A percentile compares a stretch with the other conserved stretches of the same genome.
phyloP scores from a whole-genome alignment of 352 stramenopile species.

The Phytophthora sp. region DNA sequence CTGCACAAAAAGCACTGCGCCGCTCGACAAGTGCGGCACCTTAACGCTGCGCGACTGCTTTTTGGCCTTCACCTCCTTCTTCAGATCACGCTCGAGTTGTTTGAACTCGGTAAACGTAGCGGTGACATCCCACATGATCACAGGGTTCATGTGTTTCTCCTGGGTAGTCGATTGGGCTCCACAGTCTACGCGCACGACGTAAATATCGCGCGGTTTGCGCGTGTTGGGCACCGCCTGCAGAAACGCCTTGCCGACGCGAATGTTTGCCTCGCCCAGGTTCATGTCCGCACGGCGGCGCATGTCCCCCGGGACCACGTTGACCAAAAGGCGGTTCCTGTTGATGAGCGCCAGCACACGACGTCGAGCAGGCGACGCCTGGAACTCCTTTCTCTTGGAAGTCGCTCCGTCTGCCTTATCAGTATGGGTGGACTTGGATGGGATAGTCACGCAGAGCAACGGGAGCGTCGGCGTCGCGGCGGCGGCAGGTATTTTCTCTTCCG shows the following conservation, averaged over 20 bases:
- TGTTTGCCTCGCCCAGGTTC: conserved; percentile 54
- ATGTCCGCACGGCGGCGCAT: conserved; percentile 61
- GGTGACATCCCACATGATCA: conserved; percentile 87
- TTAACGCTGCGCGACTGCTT: conserved; percentile 44
- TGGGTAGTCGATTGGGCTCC: conserved; percentile 27
- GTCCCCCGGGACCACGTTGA: conserved; percentile 66
- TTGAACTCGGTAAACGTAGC: conserved; percentile 83
- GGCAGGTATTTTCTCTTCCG: neutral
- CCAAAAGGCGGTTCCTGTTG: conserved; percentile 42
- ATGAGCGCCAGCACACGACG: conserved; percentile 54
- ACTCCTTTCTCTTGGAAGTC: conserved; percentile 37
- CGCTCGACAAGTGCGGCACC: conserved; percentile 72
- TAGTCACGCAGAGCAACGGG: conserved; percentile 36
- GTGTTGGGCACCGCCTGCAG: conserved; percentile 40
- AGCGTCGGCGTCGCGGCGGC: conserved; percentile 18
- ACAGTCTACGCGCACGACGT: conserved; percentile 82
- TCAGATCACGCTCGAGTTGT: conserved; percentile 69
- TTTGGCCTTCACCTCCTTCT: conserved; percentile 68
- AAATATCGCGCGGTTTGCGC: conserved; percentile 65
- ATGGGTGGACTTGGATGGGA: conserved; percentile 26
- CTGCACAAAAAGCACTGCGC: conserved; percentile 73
- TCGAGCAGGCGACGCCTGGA: conserved; percentile 46
- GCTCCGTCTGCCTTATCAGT: conserved; percentile 31
- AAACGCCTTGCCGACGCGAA: conserved; percentile 84
- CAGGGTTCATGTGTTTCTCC: conserved; percentile 87